Evolutionary conservation across 1,139 yeast genomes (phyloP), one percentile per base, ranked within the genome.

Genomic region (Komagataea norvegica): DNA sequence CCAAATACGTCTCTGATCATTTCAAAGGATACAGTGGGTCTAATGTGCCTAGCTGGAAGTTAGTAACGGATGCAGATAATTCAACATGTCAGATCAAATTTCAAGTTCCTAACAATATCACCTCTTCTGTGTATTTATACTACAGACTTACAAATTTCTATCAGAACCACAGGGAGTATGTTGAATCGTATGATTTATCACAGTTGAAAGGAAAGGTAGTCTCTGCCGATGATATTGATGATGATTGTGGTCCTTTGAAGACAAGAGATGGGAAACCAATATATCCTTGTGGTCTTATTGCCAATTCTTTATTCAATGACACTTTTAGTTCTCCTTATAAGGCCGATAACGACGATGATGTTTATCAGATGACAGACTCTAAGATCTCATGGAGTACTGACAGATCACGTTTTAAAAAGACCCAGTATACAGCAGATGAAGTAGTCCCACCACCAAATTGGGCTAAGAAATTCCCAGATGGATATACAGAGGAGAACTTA

Each of bases 381-480:
- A 81, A 74, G 3, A 83, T 81, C 37, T 76, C 88, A 16, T 83
- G 93, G 93, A 44, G 67, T 7, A 64, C 82, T 1, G 89, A 83
- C 55, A 61, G 69, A 35, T 61, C 68, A 26, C 64, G 77, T 49
- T 83, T 66, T 56, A 75, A 77, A 57, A 75, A 71, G 52, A 79
- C 91, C 0, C 52, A 65, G 37, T 81, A 83, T 47, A 60, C 68
- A 25, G 61, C 74, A 11, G 56, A 64, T n/a, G 77, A 80, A 17
- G 70, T 83, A 33, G 84, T 76, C 1, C 93, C 93, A 7, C 93
- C 93, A 9, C 87, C 86, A 42, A 79, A 77, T 58, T 83, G 93
- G 93, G 62, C 62, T 35, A 70, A 72, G 47, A 64, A 47, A 56
- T 83, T 62, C 53, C 93, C 93, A 1, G 58, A 81, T 41, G 91